Conservation (phyloP, 2,329 filamentous ascomycete species). For the Ophiosphaerella herpotricha region DNA sequence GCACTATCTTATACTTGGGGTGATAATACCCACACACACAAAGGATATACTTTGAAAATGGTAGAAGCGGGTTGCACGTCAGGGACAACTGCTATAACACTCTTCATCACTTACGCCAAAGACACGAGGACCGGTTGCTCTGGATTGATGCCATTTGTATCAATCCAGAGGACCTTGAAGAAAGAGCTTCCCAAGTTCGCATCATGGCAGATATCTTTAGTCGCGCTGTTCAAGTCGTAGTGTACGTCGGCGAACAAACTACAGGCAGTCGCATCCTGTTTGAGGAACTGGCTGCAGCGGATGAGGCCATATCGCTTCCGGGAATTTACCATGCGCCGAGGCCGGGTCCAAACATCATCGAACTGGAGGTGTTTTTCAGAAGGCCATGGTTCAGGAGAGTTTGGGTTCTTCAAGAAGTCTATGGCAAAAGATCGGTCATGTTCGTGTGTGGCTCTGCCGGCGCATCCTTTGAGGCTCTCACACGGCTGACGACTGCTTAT, state of each 20-base stretch:
- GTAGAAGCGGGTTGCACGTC: slow-evolving; percentile 1
- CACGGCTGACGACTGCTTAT: background rate
- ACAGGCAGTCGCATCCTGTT: slow-evolving; percentile 1
- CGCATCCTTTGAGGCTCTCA: slow-evolving; percentile 1
- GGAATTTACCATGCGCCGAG: background rate
- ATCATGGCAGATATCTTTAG: slow-evolving; percentile 10
- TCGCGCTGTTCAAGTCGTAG: slow-evolving; percentile 2
- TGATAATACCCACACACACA: background rate
- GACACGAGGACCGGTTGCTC: slow-evolving; percentile 2
- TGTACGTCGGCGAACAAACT: slow-evolving; percentile 7
- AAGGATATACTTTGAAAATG: slow-evolving; percentile 3
- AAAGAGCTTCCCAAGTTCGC: slow-evolving; percentile 9
- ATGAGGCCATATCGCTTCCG: background rate
- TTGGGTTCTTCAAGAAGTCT: slow-evolving; percentile 25
- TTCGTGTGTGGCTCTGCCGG: slow-evolving; percentile 5
- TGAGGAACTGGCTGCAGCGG: slow-evolving; percentile 4
- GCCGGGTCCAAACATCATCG: slow-evolving; percentile 2
- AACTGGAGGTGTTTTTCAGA: slow-evolving; percentile 4
- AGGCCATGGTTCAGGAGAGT: slow-evolving; percentile 22
- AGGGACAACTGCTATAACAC: slow-evolving; percentile 6
- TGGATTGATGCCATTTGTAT: slow-evolving; percentile 7
- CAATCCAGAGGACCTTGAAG: slow-evolving; percentile 5
- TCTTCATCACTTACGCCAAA: slow-evolving; percentile 8
- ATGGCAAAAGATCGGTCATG: background rate
- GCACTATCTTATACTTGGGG: background rate